Conservation (phyloP, 2,329 filamentous ascomycete genomes). For the Colletotrichum tropicicola region DNA sequence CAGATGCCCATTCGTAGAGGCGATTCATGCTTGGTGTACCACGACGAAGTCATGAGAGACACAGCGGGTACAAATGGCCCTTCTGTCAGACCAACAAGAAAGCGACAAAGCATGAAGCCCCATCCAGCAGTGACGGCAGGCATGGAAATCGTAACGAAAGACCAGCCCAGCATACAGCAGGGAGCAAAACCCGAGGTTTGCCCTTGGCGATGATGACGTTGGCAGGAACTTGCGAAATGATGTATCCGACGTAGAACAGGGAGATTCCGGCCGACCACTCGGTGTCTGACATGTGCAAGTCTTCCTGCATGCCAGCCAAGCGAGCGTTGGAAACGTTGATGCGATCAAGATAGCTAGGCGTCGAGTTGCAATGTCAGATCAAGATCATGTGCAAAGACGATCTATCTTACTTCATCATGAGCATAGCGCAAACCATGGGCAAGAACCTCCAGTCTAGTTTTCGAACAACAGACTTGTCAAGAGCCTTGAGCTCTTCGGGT, state of each 20-base stretch:
- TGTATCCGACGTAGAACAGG: conserved; percentile 56
- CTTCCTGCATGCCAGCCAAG: conserved; percentile 46
- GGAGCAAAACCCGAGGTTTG: conserved; percentile 44
- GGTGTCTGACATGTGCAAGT: conserved; percentile 43
- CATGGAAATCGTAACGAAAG: conserved; percentile 54
- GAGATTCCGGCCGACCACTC: conserved; percentile 51
- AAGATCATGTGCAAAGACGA: neutral
- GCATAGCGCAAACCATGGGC: conserved; percentile 38
- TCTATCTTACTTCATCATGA: conserved; percentile 41
- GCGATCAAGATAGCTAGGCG: conserved; percentile 56
- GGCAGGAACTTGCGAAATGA: conserved; percentile 54
- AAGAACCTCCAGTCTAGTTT: conserved; percentile 41
- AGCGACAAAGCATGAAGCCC: conserved; percentile 42
- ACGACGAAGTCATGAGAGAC: conserved; percentile 54
- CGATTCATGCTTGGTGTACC: conserved; percentile 55
- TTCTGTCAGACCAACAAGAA: conserved; percentile 41
- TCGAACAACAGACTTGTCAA: conserved; percentile 34
- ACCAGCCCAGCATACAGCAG: conserved; percentile 51
- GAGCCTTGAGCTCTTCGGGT: conserved; percentile 33
- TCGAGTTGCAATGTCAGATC: no score
- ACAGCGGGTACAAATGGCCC: conserved; percentile 56
- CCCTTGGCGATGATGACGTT: conserved; percentile 54
- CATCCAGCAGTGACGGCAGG: conserved; percentile 42
- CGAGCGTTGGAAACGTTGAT: conserved; percentile 58
- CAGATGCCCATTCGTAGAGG: conserved; percentile 54